Percentiles rank a stretch among this genome's conserved stretches.
Conservation (phyloP, 345 rosid genomes). For the Dipteronia sinensis region DNA sequence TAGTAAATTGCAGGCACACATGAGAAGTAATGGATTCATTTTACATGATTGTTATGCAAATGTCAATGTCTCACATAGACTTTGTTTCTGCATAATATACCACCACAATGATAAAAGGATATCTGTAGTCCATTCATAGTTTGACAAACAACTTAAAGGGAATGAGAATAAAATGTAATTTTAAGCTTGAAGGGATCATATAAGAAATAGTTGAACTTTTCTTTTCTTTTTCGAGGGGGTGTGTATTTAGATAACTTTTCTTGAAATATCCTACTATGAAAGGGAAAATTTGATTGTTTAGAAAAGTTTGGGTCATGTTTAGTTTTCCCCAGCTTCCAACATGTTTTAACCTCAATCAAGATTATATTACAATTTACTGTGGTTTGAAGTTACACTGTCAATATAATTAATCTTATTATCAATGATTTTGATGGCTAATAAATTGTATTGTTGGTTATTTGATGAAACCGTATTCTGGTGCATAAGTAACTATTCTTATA, state of each 20-base stretch:
- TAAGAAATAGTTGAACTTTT: not conserved
- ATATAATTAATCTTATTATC: not conserved
- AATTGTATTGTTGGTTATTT: not conserved
- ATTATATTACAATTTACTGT: not conserved
- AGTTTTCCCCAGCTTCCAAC: not conserved
- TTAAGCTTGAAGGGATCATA: not conserved
- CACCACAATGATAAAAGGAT: not conserved
- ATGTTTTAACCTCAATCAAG: not conserved
- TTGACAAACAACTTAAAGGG: not conserved
- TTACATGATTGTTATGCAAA: not conserved
- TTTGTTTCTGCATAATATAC: not conserved
- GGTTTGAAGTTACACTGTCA: not conserved
- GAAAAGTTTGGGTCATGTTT: not conserved
- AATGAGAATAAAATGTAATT: not conserved
- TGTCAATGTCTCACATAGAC: not conserved
- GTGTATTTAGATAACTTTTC: not conserved
- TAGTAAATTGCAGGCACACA: not conserved
- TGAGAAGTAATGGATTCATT: not conserved
- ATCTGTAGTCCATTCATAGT: not conserved
- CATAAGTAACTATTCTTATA: not conserved
- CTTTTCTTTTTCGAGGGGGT: not conserved
- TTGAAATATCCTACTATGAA: not conserved
- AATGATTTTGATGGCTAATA: not conserved
- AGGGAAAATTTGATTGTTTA: not conserved
- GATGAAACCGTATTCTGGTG: not conserved